Evolutionary conservation across 2,329 filamentous ascomycete species (phyloP).

Genomic region (Exutisphaerella laricina): DNA sequence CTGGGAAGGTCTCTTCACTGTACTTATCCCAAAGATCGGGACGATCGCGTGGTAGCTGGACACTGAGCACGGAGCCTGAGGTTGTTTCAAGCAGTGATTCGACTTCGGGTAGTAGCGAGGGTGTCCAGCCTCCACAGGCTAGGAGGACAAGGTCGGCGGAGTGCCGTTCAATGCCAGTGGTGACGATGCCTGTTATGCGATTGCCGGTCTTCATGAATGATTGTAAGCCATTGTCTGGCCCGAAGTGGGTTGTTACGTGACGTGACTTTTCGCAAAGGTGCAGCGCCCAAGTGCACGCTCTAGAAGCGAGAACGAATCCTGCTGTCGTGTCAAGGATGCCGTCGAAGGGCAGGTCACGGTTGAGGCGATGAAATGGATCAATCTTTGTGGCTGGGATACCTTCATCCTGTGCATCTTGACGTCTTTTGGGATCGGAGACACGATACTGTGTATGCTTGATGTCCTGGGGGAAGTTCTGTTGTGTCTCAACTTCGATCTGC

Average conservation of each 20-base stretch:
- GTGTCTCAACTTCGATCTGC: conserved; percentile 21
- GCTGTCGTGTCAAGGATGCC: conserved; percentile 20
- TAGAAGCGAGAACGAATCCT: conserved; percentile 18
- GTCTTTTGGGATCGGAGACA: conserved; percentile 17
- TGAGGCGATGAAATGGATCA: conserved; percentile 15
- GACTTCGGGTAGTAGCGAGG: conserved; percentile 39
- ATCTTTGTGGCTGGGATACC: conserved; percentile 17
- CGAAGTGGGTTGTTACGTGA: conserved; percentile 16
- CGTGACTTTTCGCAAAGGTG: conserved; percentile 11
- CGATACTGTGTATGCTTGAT: conserved; percentile 29
- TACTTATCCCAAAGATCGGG: conserved; percentile 39
- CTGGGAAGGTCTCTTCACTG: conserved; percentile 42
- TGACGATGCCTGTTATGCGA: conserved; percentile 19
- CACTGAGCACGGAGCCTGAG: conserved; percentile 41
- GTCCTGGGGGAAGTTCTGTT: conserved; percentile 21
- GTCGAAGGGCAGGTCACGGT: conserved; percentile 10
- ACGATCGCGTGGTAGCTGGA: conserved; percentile 39
- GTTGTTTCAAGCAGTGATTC: conserved; percentile 44
- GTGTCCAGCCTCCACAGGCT: conserved; percentile 29
- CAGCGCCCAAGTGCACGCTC: conserved; percentile 18
- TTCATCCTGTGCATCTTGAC: conserved; percentile 7
- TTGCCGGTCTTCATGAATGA: conserved; percentile 11
- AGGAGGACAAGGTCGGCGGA: conserved; percentile 25
- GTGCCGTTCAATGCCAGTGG: conserved; percentile 41
- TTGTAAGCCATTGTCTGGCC: conserved; percentile 10